phyloP scores from a whole-genome alignment of 768 basidiomycete genomes.

The Brasilioporus rufonigricans region DNA sequence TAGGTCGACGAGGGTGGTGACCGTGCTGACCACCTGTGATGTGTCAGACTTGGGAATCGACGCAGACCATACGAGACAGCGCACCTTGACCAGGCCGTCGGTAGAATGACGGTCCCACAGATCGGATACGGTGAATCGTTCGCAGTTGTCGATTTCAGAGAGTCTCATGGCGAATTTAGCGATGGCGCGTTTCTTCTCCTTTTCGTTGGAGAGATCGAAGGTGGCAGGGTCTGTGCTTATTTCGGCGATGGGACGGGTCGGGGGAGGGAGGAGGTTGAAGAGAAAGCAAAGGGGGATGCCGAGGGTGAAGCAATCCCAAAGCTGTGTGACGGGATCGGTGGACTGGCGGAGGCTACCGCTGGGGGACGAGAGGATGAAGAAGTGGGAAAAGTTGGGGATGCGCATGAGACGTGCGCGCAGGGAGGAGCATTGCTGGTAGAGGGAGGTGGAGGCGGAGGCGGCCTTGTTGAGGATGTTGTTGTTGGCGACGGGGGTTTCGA shows the following conservation, averaged over 20 bases:
- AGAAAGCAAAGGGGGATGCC: slow-evolving; percentile 95
- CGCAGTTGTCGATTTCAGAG: slow-evolving; percentile 64
- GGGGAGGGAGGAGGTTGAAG: slow-evolving; percentile 81
- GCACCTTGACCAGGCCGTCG: slow-evolving; percentile 92
- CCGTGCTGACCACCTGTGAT: slow-evolving; percentile 81
- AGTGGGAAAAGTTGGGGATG: slow-evolving; percentile 68
- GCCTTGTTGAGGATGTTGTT: slow-evolving; percentile 91
- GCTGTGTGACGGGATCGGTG: slow-evolving; percentile 89
- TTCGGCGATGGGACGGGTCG: slow-evolving; percentile 40
- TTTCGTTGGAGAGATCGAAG: slow-evolving; percentile 72
- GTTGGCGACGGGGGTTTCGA: slow-evolving; percentile 72
- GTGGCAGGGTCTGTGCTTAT: slow-evolving; percentile 65
- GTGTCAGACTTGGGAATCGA: background rate
- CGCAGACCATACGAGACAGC: slow-evolving; percentile 21
- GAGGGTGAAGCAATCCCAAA: slow-evolving; percentile 92
- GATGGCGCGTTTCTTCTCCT: slow-evolving; percentile 86
- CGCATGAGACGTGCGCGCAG: slow-evolving; percentile 75
- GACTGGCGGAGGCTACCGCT: slow-evolving; percentile 65
- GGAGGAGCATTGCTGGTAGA: slow-evolving; percentile 89
- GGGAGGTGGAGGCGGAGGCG: slow-evolving; percentile 81
- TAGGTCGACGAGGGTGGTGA: slow-evolving; percentile 76
- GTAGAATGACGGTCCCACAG: slow-evolving; percentile 89
- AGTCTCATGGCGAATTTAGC: slow-evolving; percentile 91
- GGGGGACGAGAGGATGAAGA: slow-evolving; percentile 60
- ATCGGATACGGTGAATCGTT: slow-evolving; percentile 89